Conservation (phyloP, 805 yeast species). For the Kodamaea neixiangensis region DNA sequence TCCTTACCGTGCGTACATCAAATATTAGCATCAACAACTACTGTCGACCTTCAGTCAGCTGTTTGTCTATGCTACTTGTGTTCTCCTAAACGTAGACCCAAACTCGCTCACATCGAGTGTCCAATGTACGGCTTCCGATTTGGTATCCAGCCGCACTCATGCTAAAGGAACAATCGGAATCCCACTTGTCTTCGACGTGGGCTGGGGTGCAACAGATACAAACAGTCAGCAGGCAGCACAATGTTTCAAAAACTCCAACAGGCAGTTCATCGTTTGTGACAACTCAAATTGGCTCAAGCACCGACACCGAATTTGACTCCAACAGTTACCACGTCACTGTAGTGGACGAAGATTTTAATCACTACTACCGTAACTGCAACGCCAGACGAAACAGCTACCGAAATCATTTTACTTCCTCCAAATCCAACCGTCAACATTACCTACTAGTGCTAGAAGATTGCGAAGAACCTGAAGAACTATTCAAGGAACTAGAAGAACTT, state of each 20-base stretch:
- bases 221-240: neutral
- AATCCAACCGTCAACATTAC: constrained; percentile 11
- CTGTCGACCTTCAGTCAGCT: neutral
- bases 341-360: constrained; percentile 16
- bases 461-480: too few species aligned
- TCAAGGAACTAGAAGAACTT: too few species aligned
- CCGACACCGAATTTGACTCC: too few species aligned
- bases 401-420: constrained; percentile 19
- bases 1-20: neutral
- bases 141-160: neutral
- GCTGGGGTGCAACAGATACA: neutral
- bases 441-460: too few species aligned
- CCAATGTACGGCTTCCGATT: neutral
- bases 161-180: neutral
- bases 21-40: neutral
- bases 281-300: too few species aligned
- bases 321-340: constrained; percentile 17
- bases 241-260: neutral
- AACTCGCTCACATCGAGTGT: neutral
- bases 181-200: neutral
- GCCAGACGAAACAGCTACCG: constrained; percentile 13
- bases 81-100: neutral
- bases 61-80: neutral
- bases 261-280: too few species aligned
- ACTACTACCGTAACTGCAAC: constrained; percentile 8